These are phyloP conservation scores for Candida coleopterorum DNA, from an alignment of 805 yeast species.

Conservation along the genomic window DNA sequence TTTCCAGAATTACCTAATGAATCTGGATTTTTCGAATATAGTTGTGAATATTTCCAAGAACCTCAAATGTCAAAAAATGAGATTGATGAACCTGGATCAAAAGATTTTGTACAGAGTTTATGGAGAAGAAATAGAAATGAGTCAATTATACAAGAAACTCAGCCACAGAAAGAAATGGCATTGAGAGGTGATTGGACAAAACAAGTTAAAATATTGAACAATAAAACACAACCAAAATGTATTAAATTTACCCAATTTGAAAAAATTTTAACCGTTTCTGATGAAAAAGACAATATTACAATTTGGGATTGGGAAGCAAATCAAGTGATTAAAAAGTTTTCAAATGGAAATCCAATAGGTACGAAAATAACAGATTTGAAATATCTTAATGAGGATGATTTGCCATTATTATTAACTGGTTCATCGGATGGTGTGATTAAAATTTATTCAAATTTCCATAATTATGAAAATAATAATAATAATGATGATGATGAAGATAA, in stretches of 20 bases:
- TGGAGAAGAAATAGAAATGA: constrained; percentile 94
- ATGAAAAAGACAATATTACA: constrained; percentile 76
- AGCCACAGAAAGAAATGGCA: constrained; percentile 80
- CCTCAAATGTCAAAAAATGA: constrained; percentile 89
- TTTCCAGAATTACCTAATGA: constrained; percentile 48
- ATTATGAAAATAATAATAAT: constrained; percentile 15
- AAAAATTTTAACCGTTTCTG: constrained; percentile 70
- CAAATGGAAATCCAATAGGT: constrained; percentile 82
- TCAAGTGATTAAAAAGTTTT: constrained; percentile 59
- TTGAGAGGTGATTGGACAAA: constrained; percentile 83
- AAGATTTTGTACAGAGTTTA: constrained; percentile 70
- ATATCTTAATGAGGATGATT: constrained; percentile 88
- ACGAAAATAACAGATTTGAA: constrained; percentile 84
- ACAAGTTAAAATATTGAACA: constrained; percentile 53
- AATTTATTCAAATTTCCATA: constrained; percentile 73
- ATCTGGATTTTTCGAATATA: constrained; percentile 67
- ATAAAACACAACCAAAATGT: constrained; percentile 74
- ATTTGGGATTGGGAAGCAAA: constrained; percentile 84
- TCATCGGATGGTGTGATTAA: constrained; percentile 93
- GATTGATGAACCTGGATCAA: constrained; percentile 87
- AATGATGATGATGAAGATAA: constrained; percentile 15
- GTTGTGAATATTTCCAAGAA: constrained; percentile 90
- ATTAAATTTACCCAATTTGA: constrained; percentile 89
- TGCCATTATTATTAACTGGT: constrained; percentile 79
- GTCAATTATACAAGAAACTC: constrained; percentile 79